phyloP scores from a whole-genome alignment of 108 stramenopile genomes.

The Skeletonema grethae region DNA sequence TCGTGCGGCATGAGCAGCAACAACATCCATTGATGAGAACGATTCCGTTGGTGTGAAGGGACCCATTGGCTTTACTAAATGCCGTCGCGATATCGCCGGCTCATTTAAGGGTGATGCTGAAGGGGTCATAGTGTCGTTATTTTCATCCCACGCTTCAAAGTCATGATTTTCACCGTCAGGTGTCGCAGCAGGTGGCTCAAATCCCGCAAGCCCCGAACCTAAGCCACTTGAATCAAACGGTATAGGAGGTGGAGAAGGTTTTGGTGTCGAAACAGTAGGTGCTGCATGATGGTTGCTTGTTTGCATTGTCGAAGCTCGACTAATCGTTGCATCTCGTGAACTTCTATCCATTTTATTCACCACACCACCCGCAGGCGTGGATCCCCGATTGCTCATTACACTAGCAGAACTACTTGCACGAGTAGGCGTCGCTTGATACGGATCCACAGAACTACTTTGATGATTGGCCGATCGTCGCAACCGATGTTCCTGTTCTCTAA shows the following conservation, averaged over 20 bases:
- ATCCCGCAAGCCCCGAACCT: constrained; percentile 38
- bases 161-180: neutral
- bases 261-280: neutral
- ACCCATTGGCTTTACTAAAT: constrained; percentile 44
- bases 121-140: neutral
- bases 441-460: constrained; percentile 5
- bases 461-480: constrained; percentile 27
- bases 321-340: neutral
- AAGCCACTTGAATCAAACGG: constrained; percentile 25
- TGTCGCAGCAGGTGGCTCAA: neutral
- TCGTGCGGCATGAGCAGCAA: neutral
- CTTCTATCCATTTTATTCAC: neutral
- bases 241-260: constrained; percentile 7
- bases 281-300: neutral
- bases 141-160: neutral
- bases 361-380: neutral
- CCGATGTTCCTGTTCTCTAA: constrained; percentile 35
- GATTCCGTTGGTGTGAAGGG: constrained; percentile 43
- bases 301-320: constrained; percentile 1
- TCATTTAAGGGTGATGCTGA: neutral
- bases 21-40: constrained; percentile 27
- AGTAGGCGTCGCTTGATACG: constrained; percentile 24
- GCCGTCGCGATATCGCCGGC: neutral
- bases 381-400: neutral
- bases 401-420: constrained; percentile 18